Base-by-base conservation (phyloP, 495 filamentous ascomycete species). In the Pseudoneurospora amorphoporcata region DNA sequence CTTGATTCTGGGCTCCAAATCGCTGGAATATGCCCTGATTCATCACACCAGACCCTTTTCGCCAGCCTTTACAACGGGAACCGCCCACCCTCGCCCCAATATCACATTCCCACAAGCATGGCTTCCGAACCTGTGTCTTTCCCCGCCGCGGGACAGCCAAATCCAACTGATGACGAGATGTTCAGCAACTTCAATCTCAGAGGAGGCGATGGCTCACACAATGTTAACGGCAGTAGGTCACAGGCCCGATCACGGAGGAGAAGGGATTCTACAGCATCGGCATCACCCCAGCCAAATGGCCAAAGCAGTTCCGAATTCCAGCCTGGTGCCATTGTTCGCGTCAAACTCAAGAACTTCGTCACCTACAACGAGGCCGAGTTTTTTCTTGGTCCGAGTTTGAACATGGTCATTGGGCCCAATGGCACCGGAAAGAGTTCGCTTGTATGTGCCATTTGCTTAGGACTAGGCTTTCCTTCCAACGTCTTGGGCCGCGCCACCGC, bases 331-430 rank as follows among this genome's bases (percentile, higher is more conserved):
- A 97, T 99, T 76, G 89, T 97, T 17, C 88, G 94, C 35, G 93
- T 98, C 72, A 92, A 90, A 72, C 85, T 98, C 39, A 84, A 82
- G n/a, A 91, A 98, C 77, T 99, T 99, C 77, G 94, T 99, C 38
- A 99, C 96, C 0, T 99, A 98, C 80, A 93, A 90, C 16, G 88
- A 90, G 39, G 94, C 93, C 69, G 93, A 95, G 74, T 97, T 98
- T 81, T 88, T 88, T 69, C 93, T 92, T 4, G 95, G 95, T 0
- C 94, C 96, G 14, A 95, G 92, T 76, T 79, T 99, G 76, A 99
- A 99, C 79, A 98, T 99, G 96, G 90, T 99, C 72, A 98, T 99
- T 76, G 95, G 95, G 0, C 95, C 95, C 9, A 99, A 99, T 78
- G 95, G 95, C 61, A 98, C 95, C 0, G 95, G 95, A 61, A 99